Percentiles rank a stretch among this genome's conserved stretches.
phyloP scores from a whole-genome alignment of 139 green algal species.

The Coelastrella sp. region DNA sequence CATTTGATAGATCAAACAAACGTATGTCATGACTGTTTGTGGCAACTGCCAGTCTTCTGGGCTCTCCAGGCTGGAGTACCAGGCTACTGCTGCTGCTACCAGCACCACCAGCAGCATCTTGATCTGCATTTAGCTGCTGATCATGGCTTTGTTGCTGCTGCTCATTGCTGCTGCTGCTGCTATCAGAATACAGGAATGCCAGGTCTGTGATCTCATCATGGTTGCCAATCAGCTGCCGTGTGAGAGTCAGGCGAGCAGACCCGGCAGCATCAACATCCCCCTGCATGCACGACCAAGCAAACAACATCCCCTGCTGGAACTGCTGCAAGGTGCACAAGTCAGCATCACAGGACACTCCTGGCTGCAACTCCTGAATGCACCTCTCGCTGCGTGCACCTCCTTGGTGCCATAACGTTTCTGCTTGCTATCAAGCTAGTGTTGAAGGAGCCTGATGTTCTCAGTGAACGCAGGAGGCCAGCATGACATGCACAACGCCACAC shows the following conservation, averaged over 20 bases:
- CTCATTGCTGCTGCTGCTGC: constrained; percentile 29
- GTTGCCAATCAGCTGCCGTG: constrained; percentile 91
- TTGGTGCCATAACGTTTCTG: no score
- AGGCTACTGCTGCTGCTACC: not conserved
- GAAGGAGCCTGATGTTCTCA: no score
- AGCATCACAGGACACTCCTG: no score
- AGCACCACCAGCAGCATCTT: not conserved
- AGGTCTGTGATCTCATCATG: constrained; percentile 95
- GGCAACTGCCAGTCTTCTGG: constrained; percentile 77
- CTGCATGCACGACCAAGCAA: not conserved
- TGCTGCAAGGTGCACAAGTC: no score
- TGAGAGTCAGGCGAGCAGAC: constrained; percentile 44
- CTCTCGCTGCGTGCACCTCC: no score
- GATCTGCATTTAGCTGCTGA: constrained; percentile 1
- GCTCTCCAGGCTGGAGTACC: constrained; percentile 31
- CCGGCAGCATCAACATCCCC: not conserved
- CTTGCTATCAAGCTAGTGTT: no score
- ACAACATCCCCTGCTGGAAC: no score
- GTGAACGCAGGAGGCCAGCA: no score
- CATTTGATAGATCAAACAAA: constrained; percentile 74
- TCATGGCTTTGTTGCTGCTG: not conserved
- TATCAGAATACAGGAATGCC: constrained; percentile 69
- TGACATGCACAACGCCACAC: no score
- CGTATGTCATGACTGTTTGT: constrained; percentile 85
- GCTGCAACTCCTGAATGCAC: no score